Conservation (phyloP, 116 monocot genomes). For the Cymodocea nodosa region DNA sequence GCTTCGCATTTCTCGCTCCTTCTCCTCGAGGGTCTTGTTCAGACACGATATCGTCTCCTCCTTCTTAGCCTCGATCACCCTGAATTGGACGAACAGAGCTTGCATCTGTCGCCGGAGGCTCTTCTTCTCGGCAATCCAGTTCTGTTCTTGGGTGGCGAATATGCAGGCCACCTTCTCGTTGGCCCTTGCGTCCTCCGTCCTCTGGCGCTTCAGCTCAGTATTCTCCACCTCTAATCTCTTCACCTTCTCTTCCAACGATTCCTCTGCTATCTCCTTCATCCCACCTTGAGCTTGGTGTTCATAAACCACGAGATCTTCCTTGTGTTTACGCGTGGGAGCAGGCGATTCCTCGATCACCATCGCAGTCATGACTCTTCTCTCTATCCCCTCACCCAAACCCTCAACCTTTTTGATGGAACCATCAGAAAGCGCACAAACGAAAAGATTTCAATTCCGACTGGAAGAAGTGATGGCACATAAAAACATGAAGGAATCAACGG, state of each 20-base stretch:
- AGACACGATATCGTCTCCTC: slow-evolving; percentile 27
- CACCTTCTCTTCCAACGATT: slow-evolving; percentile 23
- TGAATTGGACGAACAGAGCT: slow-evolving; percentile 30
- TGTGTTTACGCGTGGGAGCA: not conserved
- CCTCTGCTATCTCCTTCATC: not conserved
- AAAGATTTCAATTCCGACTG: not conserved
- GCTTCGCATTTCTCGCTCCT: slow-evolving; percentile 6
- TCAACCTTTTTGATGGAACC: not conserved
- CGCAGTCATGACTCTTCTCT: not conserved
- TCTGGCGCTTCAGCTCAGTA: slow-evolving; percentile 27
- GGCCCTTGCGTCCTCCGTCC: slow-evolving; percentile 68
- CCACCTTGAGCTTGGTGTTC: not conserved
- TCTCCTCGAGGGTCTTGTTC: slow-evolving; percentile 26
- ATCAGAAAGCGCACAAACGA: not conserved
- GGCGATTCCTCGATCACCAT: slow-evolving; percentile 2
- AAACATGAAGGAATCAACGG: not conserved
- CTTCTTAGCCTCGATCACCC: slow-evolving; percentile 11
- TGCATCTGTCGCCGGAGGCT: slow-evolving; percentile 46
- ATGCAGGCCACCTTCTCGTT: slow-evolving; percentile 80
- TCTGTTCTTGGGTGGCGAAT: slow-evolving; percentile 68
- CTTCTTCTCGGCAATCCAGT: slow-evolving; percentile 64
- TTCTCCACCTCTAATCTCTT: slow-evolving; percentile 20
- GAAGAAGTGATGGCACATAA: not conserved
- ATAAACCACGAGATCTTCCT: slow-evolving; percentile 16
- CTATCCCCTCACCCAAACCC: not conserved